These are phyloP conservation scores for Lepidium didymum DNA, from an alignment of 345 rosid genomes.

Conservation along the genomic window DNA sequence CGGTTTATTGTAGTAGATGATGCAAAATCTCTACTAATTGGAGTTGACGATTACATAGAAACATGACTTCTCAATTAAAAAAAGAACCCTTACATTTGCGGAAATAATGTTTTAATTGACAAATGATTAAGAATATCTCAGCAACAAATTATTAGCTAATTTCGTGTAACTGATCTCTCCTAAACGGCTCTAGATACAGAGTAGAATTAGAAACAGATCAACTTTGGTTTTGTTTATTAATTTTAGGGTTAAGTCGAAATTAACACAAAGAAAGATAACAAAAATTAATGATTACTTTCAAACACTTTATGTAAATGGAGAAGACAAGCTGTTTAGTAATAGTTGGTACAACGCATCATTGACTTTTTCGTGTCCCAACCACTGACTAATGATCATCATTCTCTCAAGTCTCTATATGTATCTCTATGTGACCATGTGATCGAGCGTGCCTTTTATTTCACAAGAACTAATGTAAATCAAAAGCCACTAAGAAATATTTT, in stretches of 20 bases:
- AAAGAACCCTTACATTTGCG: no score
- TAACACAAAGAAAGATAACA: neutral
- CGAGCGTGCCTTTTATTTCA: slow-evolving; percentile 14
- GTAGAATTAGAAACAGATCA: no score
- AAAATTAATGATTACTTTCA: neutral
- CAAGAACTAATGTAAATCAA: neutral
- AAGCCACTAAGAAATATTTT: neutral
- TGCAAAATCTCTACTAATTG: no score
- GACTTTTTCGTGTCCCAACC: slow-evolving; percentile 13
- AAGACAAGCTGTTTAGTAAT: slow-evolving; percentile 3
- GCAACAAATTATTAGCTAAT: no score
- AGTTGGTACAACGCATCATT: slow-evolving; percentile 5
- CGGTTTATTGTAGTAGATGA: no score
- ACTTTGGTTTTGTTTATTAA: no score
- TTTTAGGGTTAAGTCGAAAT: neutral
- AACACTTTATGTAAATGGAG: neutral
- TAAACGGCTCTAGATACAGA: no score
- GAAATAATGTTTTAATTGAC: no score
- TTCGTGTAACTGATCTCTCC: no score
- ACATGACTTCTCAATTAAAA: no score
- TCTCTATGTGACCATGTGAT: neutral
- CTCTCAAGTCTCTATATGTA: neutral
- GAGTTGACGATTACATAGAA: no score
- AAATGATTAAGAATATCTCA: no score
- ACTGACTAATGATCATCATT: slow-evolving; percentile 4